phyloP scores from a whole-genome alignment of 2,329 filamentous ascomycete genomes.

The Ophiostoma ips region DNA sequence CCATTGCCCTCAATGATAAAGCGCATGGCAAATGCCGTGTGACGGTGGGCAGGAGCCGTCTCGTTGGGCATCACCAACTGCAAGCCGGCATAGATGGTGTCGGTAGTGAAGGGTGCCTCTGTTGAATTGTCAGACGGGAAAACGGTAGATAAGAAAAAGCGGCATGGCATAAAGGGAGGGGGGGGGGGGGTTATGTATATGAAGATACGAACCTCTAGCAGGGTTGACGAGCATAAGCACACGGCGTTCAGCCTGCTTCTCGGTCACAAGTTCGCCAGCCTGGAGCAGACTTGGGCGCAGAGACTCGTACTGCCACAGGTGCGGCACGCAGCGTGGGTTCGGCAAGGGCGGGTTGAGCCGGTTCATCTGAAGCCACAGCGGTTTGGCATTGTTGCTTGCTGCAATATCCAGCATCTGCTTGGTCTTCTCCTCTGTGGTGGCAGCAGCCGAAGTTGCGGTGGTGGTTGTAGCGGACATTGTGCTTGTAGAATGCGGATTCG shows the following conservation, averaged over 20 bases:
- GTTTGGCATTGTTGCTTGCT: too few species aligned
- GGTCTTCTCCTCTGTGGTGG: too few species aligned
- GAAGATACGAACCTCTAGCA: constrained; percentile 17
- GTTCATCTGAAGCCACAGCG: too few species aligned
- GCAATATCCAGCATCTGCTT: too few species aligned
- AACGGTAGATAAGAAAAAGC: neutral
- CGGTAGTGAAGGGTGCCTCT: constrained; percentile 35
- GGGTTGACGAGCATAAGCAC: constrained; percentile 26
- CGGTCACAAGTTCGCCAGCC: constrained; percentile 21
- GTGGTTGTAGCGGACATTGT: too few species aligned
- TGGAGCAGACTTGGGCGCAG: constrained; percentile 21
- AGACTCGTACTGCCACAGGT: constrained; percentile 21
- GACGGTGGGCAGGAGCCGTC: constrained; percentile 36
- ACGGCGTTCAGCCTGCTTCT: constrained; percentile 23
- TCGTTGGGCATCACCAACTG: constrained; percentile 41
- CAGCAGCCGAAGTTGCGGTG: too few species aligned
- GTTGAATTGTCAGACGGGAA: neutral
- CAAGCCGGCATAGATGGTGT: constrained; percentile 40
- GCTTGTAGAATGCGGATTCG: too few species aligned
- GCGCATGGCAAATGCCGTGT: constrained; percentile 38
- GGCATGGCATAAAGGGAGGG: neutral
- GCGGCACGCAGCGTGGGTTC: constrained; percentile 25
- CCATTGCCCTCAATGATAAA: constrained; percentile 43
- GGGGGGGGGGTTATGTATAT: too few species aligned
- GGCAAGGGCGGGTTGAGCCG: constrained; percentile 27